These are phyloP conservation scores for Yarrowia sp. DNA, from an alignment of 805 yeast species.

Conservation along the genomic window DNA sequence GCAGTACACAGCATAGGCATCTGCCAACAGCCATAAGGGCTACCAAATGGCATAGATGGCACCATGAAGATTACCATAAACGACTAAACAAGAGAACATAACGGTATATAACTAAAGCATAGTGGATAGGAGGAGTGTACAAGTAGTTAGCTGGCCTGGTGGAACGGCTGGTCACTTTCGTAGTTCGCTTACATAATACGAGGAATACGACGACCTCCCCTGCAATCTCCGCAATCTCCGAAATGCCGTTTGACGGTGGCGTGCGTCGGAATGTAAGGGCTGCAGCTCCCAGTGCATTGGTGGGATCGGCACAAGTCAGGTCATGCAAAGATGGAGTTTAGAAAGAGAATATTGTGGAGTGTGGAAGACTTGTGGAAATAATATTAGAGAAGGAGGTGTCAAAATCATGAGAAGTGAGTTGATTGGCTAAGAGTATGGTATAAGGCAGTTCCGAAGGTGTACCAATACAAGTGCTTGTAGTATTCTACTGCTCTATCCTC, in stretches of 20 bases:
- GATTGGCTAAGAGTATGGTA: no score
- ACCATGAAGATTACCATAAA: background rate
- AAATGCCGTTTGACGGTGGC: background rate
- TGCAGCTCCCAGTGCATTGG: background rate
- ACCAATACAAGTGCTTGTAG: no score
- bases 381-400: no score
- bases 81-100: constrained; percentile 4
- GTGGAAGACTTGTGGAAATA: no score
- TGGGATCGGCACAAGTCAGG: background rate
- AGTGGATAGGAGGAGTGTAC: background rate
- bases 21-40: no score
- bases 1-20: background rate
- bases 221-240: constrained; percentile 26
- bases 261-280: constrained; percentile 16
- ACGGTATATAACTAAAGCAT: constrained; percentile 15
- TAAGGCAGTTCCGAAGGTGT: no score
- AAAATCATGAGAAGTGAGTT: no score
- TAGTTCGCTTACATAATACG: background rate
- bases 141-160: no score
- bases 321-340: background rate
- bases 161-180: no score
- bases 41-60: background rate
- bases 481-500: no score
- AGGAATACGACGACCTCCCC: background rate
- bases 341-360: background rate